Evolutionary conservation across 208 protist species (phyloP).

Genomic region (Leishmania gerbilli): DNA sequence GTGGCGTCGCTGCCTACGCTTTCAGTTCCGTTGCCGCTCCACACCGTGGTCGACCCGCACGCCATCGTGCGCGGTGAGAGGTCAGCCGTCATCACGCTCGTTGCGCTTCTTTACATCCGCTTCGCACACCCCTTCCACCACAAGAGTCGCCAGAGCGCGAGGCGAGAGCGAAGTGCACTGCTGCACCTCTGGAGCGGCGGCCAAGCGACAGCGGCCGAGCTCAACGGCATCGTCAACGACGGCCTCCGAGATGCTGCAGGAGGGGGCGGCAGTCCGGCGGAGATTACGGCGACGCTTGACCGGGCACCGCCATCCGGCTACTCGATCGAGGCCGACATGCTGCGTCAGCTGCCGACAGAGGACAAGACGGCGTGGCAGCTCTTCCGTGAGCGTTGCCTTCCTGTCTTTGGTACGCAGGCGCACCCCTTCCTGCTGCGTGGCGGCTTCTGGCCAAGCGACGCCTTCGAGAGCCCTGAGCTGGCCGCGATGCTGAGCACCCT

Average conservation of each 20-base stretch:
- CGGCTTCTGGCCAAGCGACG: conserved; percentile 87
- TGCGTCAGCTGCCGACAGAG: conserved; percentile 71
- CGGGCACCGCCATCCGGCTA: conserved; percentile 5
- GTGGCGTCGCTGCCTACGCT: conserved; percentile 17
- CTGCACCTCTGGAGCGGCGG: conserved; percentile 75
- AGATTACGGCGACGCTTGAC: not conserved
- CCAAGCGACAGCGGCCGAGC: conserved; percentile 14
- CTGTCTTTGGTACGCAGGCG: conserved; percentile 69
- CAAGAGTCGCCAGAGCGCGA: conserved; percentile 72
- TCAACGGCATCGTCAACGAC: conserved; percentile 7
- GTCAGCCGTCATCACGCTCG: conserved; percentile 61
- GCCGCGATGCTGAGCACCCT: conserved; percentile 72
- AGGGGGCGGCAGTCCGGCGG: not conserved
- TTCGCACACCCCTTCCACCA: conserved; percentile 92
- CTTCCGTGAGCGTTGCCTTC: conserved; percentile 84
- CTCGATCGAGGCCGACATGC: conserved; percentile 46
- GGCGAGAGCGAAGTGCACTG: conserved; percentile 63
- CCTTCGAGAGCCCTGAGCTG: conserved; percentile 84
- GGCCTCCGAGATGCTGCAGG: not conserved
- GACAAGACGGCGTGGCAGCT: conserved; percentile 90
- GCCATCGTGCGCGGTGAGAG: conserved; percentile 71
- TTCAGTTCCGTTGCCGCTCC: conserved; percentile 56
- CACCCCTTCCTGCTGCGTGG: conserved; percentile 86
- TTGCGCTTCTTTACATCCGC: conserved; percentile 86
- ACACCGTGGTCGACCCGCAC: conserved; percentile 79